These are phyloP conservation scores for Sporothrix phasma DNA, from an alignment of 2,329 filamentous ascomycete species.

Conservation along the genomic window DNA sequence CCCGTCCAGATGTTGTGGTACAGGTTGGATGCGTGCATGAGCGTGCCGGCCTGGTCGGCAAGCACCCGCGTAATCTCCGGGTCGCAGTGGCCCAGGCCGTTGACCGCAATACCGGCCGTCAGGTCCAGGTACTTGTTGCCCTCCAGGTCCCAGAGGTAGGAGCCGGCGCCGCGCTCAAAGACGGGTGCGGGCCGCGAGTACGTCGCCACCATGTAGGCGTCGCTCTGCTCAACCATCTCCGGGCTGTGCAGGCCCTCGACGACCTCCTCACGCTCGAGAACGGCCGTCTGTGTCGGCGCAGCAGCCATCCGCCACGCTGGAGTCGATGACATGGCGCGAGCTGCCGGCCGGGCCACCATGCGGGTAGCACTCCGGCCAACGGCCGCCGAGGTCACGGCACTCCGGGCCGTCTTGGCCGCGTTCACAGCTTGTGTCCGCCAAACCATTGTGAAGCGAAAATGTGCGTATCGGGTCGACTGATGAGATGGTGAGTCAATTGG, in stretches of 20 bases:
- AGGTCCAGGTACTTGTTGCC: conserved; percentile 87
- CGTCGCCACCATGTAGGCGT: conserved; percentile 89
- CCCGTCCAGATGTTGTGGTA: conserved; percentile 98
- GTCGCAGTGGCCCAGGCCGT: conserved; percentile 83
- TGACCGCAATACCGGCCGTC: conserved; percentile 92
- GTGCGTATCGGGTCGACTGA: neutral
- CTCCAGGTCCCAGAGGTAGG: conserved; percentile 83
- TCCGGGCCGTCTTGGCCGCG: conserved; percentile 14
- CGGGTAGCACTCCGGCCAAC: neutral
- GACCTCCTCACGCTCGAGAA: neutral
- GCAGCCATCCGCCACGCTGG: neutral
- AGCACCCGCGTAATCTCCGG: conserved; percentile 65
- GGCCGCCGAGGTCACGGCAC: neutral
- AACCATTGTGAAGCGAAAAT: conserved; percentile 10
- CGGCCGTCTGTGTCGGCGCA: neutral
- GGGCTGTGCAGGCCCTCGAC: conserved; percentile 38
- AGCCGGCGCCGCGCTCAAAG: conserved; percentile 80
- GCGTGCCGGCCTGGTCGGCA: conserved; percentile 52
- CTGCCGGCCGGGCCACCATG: conserved; percentile 6
- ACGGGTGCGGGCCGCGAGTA: conserved; percentile 85
- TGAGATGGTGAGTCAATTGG: neutral
- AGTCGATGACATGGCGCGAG: neutral
- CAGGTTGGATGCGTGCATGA: conserved; percentile 89
- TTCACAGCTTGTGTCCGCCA: conserved; percentile 14
- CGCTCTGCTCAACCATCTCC: conserved; percentile 62